Percentiles rank a stretch among this genome's conserved stretches.
Conservation (phyloP, 805 yeast genomes). For the Zygoascus tannicola region DNA sequence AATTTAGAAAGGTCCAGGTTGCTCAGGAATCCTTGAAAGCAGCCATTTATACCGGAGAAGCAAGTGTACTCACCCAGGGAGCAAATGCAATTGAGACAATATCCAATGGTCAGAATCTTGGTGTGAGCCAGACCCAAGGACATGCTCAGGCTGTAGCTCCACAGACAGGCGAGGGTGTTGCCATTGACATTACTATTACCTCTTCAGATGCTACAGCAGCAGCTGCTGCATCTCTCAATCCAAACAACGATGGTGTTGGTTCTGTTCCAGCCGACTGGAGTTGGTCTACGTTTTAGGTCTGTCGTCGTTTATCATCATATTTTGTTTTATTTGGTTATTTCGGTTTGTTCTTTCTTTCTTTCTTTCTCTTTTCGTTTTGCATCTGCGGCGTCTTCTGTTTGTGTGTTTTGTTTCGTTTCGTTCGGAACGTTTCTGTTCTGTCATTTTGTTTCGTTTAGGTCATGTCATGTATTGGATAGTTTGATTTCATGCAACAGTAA, state of each 20-base stretch:
- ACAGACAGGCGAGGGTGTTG: too few species aligned
- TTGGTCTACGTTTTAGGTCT: slow-evolving; percentile 56
- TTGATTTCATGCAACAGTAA: not conserved
- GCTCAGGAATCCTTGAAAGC: not conserved
- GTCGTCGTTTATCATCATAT: not conserved
- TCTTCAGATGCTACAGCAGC: slow-evolving; percentile 2
- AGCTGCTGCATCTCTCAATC: slow-evolving; percentile 2
- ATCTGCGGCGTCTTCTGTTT: too few species aligned
- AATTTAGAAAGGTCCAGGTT: slow-evolving; percentile 1
- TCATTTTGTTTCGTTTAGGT: not conserved
- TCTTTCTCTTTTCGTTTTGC: not conserved
- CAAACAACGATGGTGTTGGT: slow-evolving; percentile 30
- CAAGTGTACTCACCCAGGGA: not conserved
- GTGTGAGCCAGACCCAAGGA: too few species aligned
- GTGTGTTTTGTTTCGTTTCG: too few species aligned
- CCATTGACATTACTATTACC: not conserved
- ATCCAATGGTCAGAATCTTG: not conserved
- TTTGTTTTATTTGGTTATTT: not conserved
- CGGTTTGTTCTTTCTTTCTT: not conserved
- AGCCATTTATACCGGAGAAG: not conserved
- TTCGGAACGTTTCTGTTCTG: not conserved
- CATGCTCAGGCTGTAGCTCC: too few species aligned
- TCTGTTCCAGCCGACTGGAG: slow-evolving; percentile 69
- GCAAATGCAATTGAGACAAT: not conserved
- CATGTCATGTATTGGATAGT: too few species aligned